Evolutionary conservation across 352 stramenopile species (phyloP), one percentile per base, ranked within the genome.

Genomic region (Phytophthora hybrid): DNA sequence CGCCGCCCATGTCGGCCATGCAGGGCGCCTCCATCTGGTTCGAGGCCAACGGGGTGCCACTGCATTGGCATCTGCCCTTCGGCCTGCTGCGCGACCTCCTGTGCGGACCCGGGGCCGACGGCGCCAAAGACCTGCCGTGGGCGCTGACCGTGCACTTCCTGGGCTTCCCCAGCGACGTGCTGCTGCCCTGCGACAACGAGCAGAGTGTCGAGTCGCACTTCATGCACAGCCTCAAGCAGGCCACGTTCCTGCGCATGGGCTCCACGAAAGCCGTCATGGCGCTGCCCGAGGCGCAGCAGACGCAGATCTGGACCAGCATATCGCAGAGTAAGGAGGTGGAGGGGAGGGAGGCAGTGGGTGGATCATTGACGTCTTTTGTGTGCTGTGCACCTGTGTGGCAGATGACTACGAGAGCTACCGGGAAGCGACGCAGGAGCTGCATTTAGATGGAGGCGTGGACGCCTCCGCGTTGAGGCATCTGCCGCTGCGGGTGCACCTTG

Each of bases 221-320:
- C 52, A 96, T 96, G 87, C 87, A 96, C 78, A 92, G 83, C 60
- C 79, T 93, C 41, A 96, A 96, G 70, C 89, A 95, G 70, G 80
- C 86, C 26, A 88, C 80, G 53, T 96, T 93, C 62, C 64, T 95
- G 51, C 77, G 88, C 39, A 85, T 80, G 59, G 88, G 89, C 44
- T 92, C 86, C 14, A 96, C 88, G 32, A 94, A 95, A 66, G 78
- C 79, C 44, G 89, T 96, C 61, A 96, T 96, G 89, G 76, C 68
- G 41, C 73, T 96, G 67, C 87, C 89, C 4, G 86, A 94, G 59
- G 86, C 87, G 13, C 87, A 95, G 74, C 89, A 96, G 63, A 89
- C 73, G 7, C 85, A 92, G 69, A 94, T 96, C 61, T 96, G 88
- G 88, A 86, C 81, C 37, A 93, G 87, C 63, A 74, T 95, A 66